These are phyloP conservation scores for Kurtzmaniella natalensis DNA, from an alignment of 1,139 yeast species.

Conservation along the genomic window DNA sequence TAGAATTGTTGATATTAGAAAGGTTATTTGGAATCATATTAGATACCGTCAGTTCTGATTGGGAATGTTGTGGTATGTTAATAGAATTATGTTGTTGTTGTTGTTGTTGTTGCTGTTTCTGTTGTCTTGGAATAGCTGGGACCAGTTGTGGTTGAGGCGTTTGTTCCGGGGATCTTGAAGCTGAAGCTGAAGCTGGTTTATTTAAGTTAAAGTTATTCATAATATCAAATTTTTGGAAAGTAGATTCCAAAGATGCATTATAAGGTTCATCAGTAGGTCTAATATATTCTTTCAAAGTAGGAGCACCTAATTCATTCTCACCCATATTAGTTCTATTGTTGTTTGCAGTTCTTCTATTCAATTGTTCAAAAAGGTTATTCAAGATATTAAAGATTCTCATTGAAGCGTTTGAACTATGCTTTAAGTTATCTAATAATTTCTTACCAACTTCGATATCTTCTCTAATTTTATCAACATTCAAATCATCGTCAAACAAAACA, in stretches of 20 bases:
- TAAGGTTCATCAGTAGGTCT: slow-evolving; percentile 8
- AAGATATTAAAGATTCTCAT: slow-evolving; percentile 74
- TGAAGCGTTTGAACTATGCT: slow-evolving; percentile 75
- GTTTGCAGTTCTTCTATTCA: slow-evolving; percentile 62
- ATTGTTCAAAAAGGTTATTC: slow-evolving; percentile 76
- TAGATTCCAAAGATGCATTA: slow-evolving; percentile 20
- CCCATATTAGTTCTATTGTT: slow-evolving; percentile 9
- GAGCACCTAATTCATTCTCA: slow-evolving; percentile 5
- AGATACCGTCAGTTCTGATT: neutral
- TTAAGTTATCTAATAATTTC: slow-evolving; percentile 64
- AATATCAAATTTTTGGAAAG: slow-evolving; percentile 31
- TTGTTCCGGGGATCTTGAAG: neutral
- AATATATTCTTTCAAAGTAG: slow-evolving; percentile 2
- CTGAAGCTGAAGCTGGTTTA: neutral
- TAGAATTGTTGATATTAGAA: neutral
- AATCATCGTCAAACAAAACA: slow-evolving; percentile 52
- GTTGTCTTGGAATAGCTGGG: too few species aligned
- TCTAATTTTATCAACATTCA: slow-evolving; percentile 62
- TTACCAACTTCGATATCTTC: slow-evolving; percentile 81
- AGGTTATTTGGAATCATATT: neutral
- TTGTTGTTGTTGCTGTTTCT: too few species aligned
- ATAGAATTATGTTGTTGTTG: neutral
- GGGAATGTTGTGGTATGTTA: neutral
- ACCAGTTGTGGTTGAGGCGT: neutral
- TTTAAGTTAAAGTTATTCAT: slow-evolving; percentile 24